These are phyloP conservation scores for Solanum tarapatanum DNA, from an alignment of 257 asterid species.

Conservation along the genomic window DNA sequence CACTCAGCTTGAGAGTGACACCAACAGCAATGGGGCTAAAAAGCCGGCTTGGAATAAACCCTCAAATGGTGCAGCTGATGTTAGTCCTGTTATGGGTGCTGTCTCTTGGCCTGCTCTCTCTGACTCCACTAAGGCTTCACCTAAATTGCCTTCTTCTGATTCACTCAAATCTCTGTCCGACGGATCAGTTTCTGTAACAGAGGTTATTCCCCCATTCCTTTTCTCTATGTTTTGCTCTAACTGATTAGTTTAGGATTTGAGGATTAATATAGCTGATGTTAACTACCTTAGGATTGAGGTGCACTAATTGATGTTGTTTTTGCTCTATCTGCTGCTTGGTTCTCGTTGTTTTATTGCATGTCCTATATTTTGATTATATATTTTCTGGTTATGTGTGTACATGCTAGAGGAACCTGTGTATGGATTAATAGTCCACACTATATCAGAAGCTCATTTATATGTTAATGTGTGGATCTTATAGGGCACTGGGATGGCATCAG, in stretches of 20 bases:
- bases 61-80: conserved; percentile 24
- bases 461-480: neutral
- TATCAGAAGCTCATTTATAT: neutral
- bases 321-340: neutral
- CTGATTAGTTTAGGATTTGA: neutral
- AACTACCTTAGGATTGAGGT: neutral
- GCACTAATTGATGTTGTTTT: neutral
- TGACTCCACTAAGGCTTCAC: conserved; percentile 60
- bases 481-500: conserved; percentile 22
- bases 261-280: neutral
- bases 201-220: conserved; percentile 26
- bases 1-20: conserved; percentile 31
- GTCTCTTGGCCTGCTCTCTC: conserved; percentile 76
- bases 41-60: conserved; percentile 65
- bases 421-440: neutral
- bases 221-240: conserved; percentile 3
- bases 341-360: neutral
- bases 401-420: neutral
- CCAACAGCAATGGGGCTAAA: conserved; percentile 20
- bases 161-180: conserved; percentile 26
- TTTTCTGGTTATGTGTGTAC: neutral
- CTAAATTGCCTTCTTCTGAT: conserved; percentile 38
- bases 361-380: neutral
- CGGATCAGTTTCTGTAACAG: conserved; percentile 21
- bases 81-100: conserved; percentile 55